Percentiles rank a stretch among this genome's conserved stretches.
Evolutionary conservation across 2,329 filamentous ascomycete genomes (phyloP).

Genomic region (Aaosphaeria arxii): DNA sequence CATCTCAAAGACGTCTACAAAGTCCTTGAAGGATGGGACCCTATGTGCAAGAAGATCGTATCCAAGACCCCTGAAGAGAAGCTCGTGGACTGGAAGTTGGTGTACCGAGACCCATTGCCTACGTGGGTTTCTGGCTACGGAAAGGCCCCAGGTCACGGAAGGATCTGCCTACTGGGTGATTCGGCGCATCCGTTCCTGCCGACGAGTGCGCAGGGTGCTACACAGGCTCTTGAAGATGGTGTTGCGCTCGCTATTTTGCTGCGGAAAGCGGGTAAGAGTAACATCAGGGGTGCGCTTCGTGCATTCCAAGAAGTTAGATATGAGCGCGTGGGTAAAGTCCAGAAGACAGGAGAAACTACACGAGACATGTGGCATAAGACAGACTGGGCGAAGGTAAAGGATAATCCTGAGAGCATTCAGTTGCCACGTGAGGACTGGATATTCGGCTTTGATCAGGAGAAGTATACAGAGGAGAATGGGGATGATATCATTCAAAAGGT

Average conservation of each 20-base stretch:
- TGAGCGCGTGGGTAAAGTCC: constrained; percentile 30
- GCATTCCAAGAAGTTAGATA: constrained; percentile 35
- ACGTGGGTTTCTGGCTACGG: constrained; percentile 53
- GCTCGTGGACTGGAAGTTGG: constrained; percentile 54
- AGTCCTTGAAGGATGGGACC: constrained; percentile 32
- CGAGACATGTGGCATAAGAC: constrained; percentile 35
- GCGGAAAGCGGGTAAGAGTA: constrained; percentile 23
- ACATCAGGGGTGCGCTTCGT: constrained; percentile 23
- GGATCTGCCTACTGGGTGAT: constrained; percentile 53
- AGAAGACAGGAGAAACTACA: constrained; percentile 34
- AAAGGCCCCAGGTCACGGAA: constrained; percentile 27
- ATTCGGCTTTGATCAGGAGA: constrained; percentile 28
- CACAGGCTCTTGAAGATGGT: constrained; percentile 53
- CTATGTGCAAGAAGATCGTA: constrained; percentile 32
- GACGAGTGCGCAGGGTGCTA: constrained; percentile 53
- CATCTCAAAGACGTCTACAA: constrained; percentile 29
- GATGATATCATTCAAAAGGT: constrained; percentile 24
- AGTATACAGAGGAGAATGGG: constrained; percentile 25
- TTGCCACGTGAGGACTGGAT: constrained; percentile 33
- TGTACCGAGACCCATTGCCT: constrained; percentile 52
- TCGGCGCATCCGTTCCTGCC: constrained; percentile 55
- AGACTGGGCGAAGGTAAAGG: constrained; percentile 33
- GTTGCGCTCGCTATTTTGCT: constrained; percentile 27
- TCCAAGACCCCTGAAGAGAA: constrained; percentile 34
- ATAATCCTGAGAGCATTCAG: constrained; percentile 24